phyloP scores from a whole-genome alignment of 495 filamentous ascomycete species.

The Penicillium silybi region DNA sequence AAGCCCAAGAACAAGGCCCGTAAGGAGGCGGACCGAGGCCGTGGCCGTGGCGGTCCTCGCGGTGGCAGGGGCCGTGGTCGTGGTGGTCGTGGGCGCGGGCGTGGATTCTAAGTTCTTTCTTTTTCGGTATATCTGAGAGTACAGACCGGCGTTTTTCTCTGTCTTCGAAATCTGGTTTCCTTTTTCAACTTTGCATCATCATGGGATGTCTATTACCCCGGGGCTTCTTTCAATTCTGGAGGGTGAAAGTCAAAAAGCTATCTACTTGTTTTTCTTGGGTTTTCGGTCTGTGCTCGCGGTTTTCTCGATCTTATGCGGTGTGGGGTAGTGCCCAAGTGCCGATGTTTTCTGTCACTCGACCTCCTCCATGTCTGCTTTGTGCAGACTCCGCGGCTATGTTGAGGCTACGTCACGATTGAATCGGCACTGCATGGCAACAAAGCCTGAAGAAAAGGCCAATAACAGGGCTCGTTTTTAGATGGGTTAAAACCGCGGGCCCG shows the following conservation, averaged over 20 bases:
- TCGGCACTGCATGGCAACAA: not conserved
- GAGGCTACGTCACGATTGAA: not conserved
- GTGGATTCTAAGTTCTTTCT: constrained; percentile 44
- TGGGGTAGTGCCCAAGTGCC: not conserved
- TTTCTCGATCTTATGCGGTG: not conserved
- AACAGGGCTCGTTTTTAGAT: not conserved
- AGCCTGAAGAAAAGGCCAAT: not conserved
- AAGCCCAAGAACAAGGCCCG: constrained; percentile 99
- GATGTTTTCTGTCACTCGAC: not conserved
- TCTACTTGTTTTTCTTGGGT: not conserved
- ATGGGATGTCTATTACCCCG: constrained; percentile 21
- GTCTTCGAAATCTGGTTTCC: constrained; percentile 16
- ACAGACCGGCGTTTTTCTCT: constrained; percentile 26
- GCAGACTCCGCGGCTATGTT: not conserved
- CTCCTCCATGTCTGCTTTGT: too few species aligned
- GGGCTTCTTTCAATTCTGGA: constrained; percentile 17
- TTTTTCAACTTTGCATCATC: constrained; percentile 24
- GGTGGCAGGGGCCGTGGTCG: constrained; percentile 57
- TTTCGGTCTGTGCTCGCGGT: not conserved
- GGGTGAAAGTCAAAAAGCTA: constrained; percentile 8
- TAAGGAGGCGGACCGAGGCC: constrained; percentile 78
- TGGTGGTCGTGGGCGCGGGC: constrained; percentile 59
- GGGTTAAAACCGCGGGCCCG: not conserved
- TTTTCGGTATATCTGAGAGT: constrained; percentile 15
- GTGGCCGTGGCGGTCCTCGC: constrained; percentile 51